phyloP scores from a whole-genome alignment of 305 asterid species.

The Rubia tinctorum region DNA sequence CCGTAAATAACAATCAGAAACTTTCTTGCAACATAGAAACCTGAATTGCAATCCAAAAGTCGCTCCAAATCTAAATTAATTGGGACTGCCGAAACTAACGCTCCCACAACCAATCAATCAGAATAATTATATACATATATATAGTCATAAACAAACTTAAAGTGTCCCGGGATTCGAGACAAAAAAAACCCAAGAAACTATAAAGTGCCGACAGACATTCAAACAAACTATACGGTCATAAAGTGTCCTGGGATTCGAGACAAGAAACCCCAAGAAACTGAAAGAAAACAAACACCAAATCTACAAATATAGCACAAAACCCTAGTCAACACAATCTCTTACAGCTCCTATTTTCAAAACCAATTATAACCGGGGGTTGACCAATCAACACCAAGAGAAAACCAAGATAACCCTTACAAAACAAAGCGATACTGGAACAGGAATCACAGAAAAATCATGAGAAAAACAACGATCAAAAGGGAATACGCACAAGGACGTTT shows the following conservation, averaged over 20 bases:
- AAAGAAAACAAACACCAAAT: background rate
- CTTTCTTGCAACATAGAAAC: background rate
- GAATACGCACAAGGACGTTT: background rate
- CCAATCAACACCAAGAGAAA: slow-evolving; percentile 4
- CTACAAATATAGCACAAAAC: slow-evolving; percentile 2
- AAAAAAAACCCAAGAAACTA: background rate
- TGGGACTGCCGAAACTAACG: background rate
- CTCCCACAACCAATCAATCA: background rate
- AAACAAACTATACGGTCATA: too few species aligned
- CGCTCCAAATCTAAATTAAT: background rate
- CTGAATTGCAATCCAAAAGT: background rate
- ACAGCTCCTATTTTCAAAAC: background rate
- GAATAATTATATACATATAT: background rate
- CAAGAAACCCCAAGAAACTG: background rate
- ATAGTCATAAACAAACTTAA: background rate
- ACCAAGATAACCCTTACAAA: background rate
- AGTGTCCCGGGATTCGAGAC: background rate
- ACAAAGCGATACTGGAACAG: background rate
- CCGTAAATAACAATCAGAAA: background rate
- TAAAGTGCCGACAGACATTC: background rate
- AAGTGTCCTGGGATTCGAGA: background rate
- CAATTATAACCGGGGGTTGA: slow-evolving; percentile 1
- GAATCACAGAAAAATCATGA: background rate
- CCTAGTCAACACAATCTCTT: background rate
- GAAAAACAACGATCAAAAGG: slow-evolving; percentile 5